Evolutionary conservation across 176 grass and related monocot species (phyloP).

Genomic region (Hyparrhenia diplandra): DNA sequence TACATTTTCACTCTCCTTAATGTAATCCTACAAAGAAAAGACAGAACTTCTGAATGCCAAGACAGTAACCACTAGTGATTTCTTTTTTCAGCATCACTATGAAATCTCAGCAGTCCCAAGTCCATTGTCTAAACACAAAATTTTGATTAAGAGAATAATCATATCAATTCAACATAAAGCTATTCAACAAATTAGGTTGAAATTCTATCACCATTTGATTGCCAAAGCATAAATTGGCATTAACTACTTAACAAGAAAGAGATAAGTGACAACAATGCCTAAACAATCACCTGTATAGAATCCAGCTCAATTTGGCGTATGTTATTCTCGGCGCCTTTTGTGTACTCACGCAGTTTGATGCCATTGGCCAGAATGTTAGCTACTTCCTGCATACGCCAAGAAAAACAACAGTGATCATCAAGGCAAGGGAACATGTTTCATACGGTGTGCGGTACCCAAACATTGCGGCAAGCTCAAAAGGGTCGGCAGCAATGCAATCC

Average conservation of each 20-base stretch:
- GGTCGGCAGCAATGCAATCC: too few relatives aligned
- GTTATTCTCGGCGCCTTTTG: slow-evolving; percentile 94
- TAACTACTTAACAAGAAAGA: background rate
- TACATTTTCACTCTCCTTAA: slow-evolving; percentile 92
- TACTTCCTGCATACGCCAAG: slow-evolving; percentile 49
- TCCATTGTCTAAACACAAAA: background rate
- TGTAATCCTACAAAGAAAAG: slow-evolving; percentile 79
- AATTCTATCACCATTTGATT: background rate
- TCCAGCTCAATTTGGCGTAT: slow-evolving; percentile 88
- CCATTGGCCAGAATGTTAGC: slow-evolving; percentile 91
- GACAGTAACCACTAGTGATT: background rate
- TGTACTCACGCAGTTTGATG: slow-evolving; percentile 91
- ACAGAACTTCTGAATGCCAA: slow-evolving; percentile 7
- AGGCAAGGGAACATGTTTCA: background rate
- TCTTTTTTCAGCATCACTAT: background rate
- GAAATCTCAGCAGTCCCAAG: background rate
- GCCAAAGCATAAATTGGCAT: background rate
- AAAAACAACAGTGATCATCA: background rate
- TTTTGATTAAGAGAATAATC: background rate
- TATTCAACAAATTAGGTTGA: background rate
- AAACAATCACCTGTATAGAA: slow-evolving; percentile 72
- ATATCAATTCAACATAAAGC: background rate
- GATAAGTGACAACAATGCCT: background rate
- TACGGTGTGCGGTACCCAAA: background rate
- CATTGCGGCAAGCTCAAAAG: background rate